Evolutionary conservation across 2,329 filamentous ascomycete species (phyloP).

Genomic region (Juglanconis oblonga): DNA sequence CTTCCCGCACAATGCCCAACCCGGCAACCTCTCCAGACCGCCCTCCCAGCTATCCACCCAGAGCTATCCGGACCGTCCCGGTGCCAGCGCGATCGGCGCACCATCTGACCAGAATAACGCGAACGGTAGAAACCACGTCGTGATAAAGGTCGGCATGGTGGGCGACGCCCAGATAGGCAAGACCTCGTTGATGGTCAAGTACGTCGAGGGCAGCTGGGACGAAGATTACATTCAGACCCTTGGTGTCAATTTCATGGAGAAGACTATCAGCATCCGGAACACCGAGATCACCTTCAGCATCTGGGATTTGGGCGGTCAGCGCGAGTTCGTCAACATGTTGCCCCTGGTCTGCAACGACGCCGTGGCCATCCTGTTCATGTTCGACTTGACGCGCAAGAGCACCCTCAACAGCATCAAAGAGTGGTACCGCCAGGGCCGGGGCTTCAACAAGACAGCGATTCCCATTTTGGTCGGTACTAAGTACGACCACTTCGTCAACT

Average conservation of each 20-base stretch:
- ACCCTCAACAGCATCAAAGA: slow-evolving; percentile 99
- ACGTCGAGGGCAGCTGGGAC: slow-evolving; percentile 98
- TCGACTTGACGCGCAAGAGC: slow-evolving; percentile 95
- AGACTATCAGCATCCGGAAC: slow-evolving; percentile 98
- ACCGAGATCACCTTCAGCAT: slow-evolving; percentile 99
- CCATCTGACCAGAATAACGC: slow-evolving; percentile 31
- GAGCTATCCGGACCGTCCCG: slow-evolving; percentile 43
- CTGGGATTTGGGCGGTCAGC: slow-evolving; percentile 96
- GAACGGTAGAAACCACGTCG: slow-evolving; percentile 66
- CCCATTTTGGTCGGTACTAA: slow-evolving; percentile 96
- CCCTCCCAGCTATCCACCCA: slow-evolving; percentile 51
- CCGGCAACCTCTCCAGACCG: slow-evolving; percentile 47
- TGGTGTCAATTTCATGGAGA: slow-evolving; percentile 99
- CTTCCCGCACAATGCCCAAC: slow-evolving; percentile 32
- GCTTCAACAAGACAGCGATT: slow-evolving; percentile 99
- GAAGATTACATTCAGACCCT: slow-evolving; percentile 99
- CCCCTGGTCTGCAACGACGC: slow-evolving; percentile 99
- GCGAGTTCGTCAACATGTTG: slow-evolving; percentile 99
- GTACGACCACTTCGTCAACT: slow-evolving; percentile 99
- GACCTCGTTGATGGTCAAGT: slow-evolving; percentile 99
- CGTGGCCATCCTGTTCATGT: slow-evolving; percentile 99
- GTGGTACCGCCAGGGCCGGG: slow-evolving; percentile 95
- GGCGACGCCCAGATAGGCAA: slow-evolving; percentile 99
- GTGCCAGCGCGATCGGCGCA: slow-evolving; percentile 30
- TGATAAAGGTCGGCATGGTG: slow-evolving; percentile 99